Base-by-base conservation (phyloP, 352 stramenopile genomes). In the Phytopythium oedochilum region DNA sequence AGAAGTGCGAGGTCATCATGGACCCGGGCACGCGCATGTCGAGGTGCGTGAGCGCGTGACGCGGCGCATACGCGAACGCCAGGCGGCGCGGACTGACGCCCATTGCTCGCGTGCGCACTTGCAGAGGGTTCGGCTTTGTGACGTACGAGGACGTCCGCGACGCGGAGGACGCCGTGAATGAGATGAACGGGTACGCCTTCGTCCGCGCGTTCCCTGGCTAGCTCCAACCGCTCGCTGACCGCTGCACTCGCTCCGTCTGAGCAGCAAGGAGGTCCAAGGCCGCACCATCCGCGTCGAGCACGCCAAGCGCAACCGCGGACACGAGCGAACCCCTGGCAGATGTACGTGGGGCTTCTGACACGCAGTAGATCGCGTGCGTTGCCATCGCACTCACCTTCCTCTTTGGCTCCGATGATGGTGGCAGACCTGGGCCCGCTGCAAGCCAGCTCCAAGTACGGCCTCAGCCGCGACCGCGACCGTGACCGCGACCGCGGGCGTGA, bases 281-380 rank as follows among this genome's bases (percentile, higher is more conserved):
- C 80, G 79, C 48, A 74, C 70, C 48, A 78, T 94, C 44, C 70
- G 81, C 54, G 81, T 94, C 4, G 83, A 94, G 61, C 79, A 89
- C 45, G 82, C 83, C 54, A 94, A 92, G 73, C 77, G 83, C 45
- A 82, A 79, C 35, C 78, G 77, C 64, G 81, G 81, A 35, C 83
- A 94, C 56, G 77, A 88, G 51, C 90, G 91, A 61, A 92, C 83
- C n/a, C 83, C 83, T 14, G 83, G 83, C 38, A 82, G 88, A 63
- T 94, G 81, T 94, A 77, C 57, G 75, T 76, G 22, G 20, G 40
- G 6, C 29, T 32, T 5, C 29, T 32, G 29, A 6, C 10, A 36
- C 32, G 10, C n/a, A n/a, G n/a, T n/a, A n/a, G n/a, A 25, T 28
- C 18, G 28, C 35, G 26, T 23, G 25, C 36, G 12, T n/a, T 35